Evolutionary conservation across 1,139 yeast genomes (phyloP), one percentile per base, ranked within the genome.

Genomic region (Candida sanyaensis): DNA sequence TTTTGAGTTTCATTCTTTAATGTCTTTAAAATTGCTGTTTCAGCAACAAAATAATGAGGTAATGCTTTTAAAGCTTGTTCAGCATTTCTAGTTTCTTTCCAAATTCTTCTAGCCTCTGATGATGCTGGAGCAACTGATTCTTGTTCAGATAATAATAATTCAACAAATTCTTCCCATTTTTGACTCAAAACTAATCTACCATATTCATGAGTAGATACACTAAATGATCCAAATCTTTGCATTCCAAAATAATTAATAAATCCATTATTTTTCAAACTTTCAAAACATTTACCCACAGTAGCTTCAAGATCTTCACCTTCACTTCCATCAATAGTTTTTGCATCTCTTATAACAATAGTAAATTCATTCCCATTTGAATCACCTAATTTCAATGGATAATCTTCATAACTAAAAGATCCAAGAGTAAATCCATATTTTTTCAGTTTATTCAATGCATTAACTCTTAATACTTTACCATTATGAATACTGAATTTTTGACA

Each of bases 141-240:
- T 66, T 92, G 98, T 51, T 92, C 96, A 4, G 93, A 79, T 48
- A 95, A 73, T 50, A 93, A 79, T 50, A 91, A 70, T 45, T 88
- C 88, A 3, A 78, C 93, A 2, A 95, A 97, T 10, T 75, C 78
- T 59, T 86, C 80, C 92, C 96, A 93, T 48, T 92, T 84, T 38
- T 81, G 83, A 46, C 81, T 76, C 45, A 93, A 71, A 30, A 93
- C 73, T 51, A 78, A 79, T 51, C 81, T 81, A 44, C 99, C 99
- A 46, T 91, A 77, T 31, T 78, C 80, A 66, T 93, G 97, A 0
- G 99, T 92, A 1, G 98, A 89, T 28, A 90, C 77, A 7, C 97
- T 88, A 61, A 91, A 93, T 0, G 99, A 91, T 30, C 99, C 99
- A 64, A 93, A 93, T 62, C 99, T 75, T 72, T 93, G 99, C 95